Evolutionary conservation across 345 rosid species (phyloP).

Genomic region (Eucalyptus tenuipes): DNA sequence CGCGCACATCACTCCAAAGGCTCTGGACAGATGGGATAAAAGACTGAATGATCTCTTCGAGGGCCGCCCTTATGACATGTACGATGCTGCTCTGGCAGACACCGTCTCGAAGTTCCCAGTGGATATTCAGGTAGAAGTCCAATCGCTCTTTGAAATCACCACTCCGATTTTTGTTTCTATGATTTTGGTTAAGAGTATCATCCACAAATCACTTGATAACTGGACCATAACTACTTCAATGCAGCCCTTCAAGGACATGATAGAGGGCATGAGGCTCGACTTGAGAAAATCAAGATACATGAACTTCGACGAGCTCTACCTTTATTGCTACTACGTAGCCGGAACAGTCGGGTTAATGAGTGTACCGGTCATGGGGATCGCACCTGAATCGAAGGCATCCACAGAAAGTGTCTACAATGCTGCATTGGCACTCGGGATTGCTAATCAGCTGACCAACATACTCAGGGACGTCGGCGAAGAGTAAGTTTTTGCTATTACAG

Average conservation of each 20-base stretch:
- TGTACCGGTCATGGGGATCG: constrained; percentile 47
- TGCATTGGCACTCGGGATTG: constrained; percentile 41
- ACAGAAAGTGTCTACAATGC: constrained; percentile 38
- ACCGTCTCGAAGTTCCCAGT: constrained; percentile 33
- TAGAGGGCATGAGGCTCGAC: constrained; percentile 40
- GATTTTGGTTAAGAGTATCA: neutral
- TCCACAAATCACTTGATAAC: neutral
- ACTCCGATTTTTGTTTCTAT: neutral
- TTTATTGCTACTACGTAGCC: constrained; percentile 44
- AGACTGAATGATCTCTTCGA: constrained; percentile 27
- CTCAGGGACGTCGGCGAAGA: constrained; percentile 54
- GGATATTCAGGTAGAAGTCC: constrained; percentile 30
- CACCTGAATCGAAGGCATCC: constrained; percentile 32
- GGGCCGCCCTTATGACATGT: constrained; percentile 33
- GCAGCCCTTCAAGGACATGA: constrained; percentile 50
- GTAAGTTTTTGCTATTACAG: constrained; percentile 6
- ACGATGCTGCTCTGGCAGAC: constrained; percentile 36
- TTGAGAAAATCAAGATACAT: constrained; percentile 27
- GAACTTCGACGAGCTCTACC: constrained; percentile 43
- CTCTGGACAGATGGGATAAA: constrained; percentile 39
- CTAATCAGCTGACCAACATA: constrained; percentile 47
- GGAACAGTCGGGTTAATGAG: constrained; percentile 50
- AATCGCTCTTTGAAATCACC: neutral
- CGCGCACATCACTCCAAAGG: constrained; percentile 33
- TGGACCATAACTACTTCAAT: neutral